phyloP scores from a whole-genome alignment of 2,329 filamentous ascomycete species.

The Neopestalotiopsis rosae region DNA sequence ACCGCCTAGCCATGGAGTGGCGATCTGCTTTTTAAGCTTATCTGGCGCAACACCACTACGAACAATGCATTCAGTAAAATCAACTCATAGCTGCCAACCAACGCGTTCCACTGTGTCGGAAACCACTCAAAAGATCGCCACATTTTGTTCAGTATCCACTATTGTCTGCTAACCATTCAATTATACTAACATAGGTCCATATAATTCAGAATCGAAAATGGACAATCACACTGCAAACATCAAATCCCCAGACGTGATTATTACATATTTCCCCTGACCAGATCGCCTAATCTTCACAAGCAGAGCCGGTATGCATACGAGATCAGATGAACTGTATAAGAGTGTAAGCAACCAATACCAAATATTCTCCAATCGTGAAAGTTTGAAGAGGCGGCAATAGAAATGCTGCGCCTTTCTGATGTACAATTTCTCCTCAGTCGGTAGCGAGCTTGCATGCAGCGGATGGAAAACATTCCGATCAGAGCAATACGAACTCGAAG shows the following conservation, averaged over 20 bases:
- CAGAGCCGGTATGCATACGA: too few relatives aligned
- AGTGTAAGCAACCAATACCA: too few relatives aligned
- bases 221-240: too few relatives aligned
- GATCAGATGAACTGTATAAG: too few relatives aligned
- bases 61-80: background rate
- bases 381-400: background rate
- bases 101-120: background rate
- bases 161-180: too few relatives aligned
- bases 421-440: background rate
- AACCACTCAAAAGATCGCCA: background rate
- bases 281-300: too few relatives aligned
- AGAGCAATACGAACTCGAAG: background rate
- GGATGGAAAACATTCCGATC: background rate
- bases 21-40: constrained; percentile 12
- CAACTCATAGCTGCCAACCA: background rate
- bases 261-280: too few relatives aligned
- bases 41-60: background rate
- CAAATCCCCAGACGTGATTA: too few relatives aligned
- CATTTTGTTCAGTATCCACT: background rate
- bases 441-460: background rate
- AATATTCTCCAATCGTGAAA: too few relatives aligned
- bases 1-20: constrained; percentile 11
- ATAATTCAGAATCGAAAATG: too few relatives aligned
- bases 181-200: too few relatives aligned
- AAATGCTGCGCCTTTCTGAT: background rate